Base-by-base conservation (phyloP, 305 asterid species). In the Ilex paraguariensis region DNA sequence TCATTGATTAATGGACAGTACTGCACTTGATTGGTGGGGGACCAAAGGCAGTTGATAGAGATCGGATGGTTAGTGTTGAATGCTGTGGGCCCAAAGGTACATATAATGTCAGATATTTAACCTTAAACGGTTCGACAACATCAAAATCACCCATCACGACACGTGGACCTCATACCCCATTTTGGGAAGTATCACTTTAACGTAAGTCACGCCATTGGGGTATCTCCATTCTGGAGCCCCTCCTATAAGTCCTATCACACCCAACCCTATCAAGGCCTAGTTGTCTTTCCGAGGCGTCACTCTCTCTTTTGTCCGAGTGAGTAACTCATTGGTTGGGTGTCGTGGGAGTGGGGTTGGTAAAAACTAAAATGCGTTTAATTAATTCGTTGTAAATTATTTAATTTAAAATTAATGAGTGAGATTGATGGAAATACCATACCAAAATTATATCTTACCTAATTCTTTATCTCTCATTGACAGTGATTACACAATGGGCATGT, bases 81-180 rank as follows among this genome's bases (percentile, higher is more conserved):
- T 17, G 74, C 42, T 4, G 6, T 61, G 73, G 59, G 68, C 59
- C 39, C 57, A 55, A 57, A 33, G 66, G 70, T 63, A 70, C 64
- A 73, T 60, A 69, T 79, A 36, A 14, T 66, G 80, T 80, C 84
- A 64, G 81, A 77, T 59, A 44, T 70, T 48, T 77, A 66, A 75
- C 86, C 88, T 75, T 73, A 80, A 80, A 77, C 7, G 59, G 63
- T 52, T 69, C 64, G 57, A 73, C 88, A 80, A 70, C 67, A 66
- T 82, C 74, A 48, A 66, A 67, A 60, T 77, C 81, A 80, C 64
- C 62, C 16, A 54, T 65, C 52, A 57, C 62, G 78, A 66, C 84
- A 73, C 74, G 79, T 79, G 84, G 76, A 67, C 60, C 59, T 31
- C 49, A 40, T 67, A 56, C 84, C 28, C 28, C 54, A 71, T 55